Conservation (phyloP, 768 basidiomycete species). For the Leccinum rimulosum region DNA sequence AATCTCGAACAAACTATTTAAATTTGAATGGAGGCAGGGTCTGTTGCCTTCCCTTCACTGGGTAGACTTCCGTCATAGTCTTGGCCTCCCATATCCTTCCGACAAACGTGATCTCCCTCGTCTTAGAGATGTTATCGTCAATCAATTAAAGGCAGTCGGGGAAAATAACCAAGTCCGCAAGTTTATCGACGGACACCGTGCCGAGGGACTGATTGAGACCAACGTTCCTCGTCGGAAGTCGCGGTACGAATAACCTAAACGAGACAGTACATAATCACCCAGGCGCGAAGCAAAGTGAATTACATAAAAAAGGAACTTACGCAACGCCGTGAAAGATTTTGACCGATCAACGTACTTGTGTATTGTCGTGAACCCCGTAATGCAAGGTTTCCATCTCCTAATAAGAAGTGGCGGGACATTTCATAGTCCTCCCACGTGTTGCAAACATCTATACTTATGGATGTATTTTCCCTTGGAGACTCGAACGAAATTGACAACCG, state of each 20-base stretch:
- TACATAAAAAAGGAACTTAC: not conserved
- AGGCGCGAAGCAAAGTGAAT: too few species aligned
- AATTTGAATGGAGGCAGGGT: slow-evolving; percentile 56
- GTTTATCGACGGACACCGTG: slow-evolving; percentile 59
- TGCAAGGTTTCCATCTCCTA: slow-evolving; percentile 69
- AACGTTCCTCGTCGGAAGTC: slow-evolving; percentile 59
- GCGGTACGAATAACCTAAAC: slow-evolving; percentile 64
- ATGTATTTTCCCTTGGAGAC: too few species aligned
- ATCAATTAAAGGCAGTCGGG: slow-evolving; percentile 55
- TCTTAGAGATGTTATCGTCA: slow-evolving; percentile 46
- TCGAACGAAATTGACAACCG: too few species aligned
- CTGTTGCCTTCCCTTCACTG: slow-evolving; percentile 54
- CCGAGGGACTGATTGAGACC: slow-evolving; percentile 63
- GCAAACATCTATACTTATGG: too few species aligned
- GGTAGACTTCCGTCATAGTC: slow-evolving; percentile 70
- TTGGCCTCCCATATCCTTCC: slow-evolving; percentile 66
- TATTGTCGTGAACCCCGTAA: slow-evolving; percentile 69
- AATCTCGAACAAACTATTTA: slow-evolving; percentile 24
- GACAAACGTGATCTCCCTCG: slow-evolving; percentile 53
- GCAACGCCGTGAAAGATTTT: not conserved
- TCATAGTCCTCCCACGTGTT: slow-evolving; percentile 40
- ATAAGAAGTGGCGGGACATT: slow-evolving; percentile 63
- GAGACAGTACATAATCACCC: not conserved
- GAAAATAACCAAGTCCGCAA: slow-evolving; percentile 71
- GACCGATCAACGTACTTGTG: slow-evolving; percentile 54